These are phyloP conservation scores for Suhomyces bokatorum DNA, from an alignment of 1,139 yeast genomes.

Conservation along the genomic window DNA sequence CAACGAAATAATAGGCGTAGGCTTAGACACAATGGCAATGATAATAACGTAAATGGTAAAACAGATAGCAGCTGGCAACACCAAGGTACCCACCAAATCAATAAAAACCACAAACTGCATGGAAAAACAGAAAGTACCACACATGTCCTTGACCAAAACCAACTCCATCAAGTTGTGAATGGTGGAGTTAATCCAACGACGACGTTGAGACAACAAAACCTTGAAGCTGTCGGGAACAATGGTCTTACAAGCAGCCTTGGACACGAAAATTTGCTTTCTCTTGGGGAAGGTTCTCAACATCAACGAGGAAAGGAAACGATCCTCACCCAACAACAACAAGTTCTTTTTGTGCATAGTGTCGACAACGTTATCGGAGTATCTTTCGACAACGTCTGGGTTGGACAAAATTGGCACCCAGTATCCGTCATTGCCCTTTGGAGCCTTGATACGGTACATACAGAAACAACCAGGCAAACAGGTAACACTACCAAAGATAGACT, in stretches of 20 bases:
- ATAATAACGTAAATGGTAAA: conserved; percentile 84
- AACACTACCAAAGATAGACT: conserved; percentile 93
- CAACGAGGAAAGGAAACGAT: conserved; percentile 81
- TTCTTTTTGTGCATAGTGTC: conserved; percentile 90
- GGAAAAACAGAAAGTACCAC: conserved; percentile 96
- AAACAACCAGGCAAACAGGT: conserved; percentile 98
- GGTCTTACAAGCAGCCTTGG: conserved; percentile 95
- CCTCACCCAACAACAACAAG: conserved; percentile 87
- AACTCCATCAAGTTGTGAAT: conserved; percentile 94
- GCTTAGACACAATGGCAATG: conserved; percentile 71
- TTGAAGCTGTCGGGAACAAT: conserved; percentile 81
- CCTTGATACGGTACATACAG: conserved; percentile 90
- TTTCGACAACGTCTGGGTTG: conserved; percentile 94
- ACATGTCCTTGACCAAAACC: conserved; percentile 81
- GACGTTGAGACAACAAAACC: conserved; percentile 88
- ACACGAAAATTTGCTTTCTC: conserved; percentile 88
- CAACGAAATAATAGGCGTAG: conserved; percentile 82
- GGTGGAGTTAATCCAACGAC: conserved; percentile 98
- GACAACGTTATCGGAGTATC: conserved; percentile 87
- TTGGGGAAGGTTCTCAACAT: conserved; percentile 93
- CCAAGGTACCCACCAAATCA: conserved; percentile 87
- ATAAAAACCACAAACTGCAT: conserved; percentile 93
- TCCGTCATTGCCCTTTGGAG: conserved; percentile 89
- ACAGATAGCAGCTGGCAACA: conserved; percentile 87
- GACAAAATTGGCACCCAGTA: conserved; percentile 96